Percentiles rank a stretch among this genome's conserved stretches.
phyloP scores from a whole-genome alignment of 306 rosid species.

The Vigna mungo region DNA sequence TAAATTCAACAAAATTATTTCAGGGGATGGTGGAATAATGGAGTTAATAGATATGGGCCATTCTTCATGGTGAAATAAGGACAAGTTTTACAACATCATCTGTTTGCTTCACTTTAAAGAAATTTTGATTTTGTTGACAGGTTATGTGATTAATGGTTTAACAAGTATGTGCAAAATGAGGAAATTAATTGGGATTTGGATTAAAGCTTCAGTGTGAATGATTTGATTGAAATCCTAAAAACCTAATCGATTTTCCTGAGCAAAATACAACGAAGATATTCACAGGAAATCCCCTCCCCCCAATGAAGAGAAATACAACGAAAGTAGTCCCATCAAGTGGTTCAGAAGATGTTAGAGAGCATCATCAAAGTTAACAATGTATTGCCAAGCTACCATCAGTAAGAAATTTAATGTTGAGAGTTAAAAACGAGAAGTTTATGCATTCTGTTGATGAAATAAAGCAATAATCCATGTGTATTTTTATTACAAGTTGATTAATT shows the following conservation, averaged over 20 bases:
- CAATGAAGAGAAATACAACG: not conserved
- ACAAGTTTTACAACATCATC: not conserved
- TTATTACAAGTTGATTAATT: not conserved
- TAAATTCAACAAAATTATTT: not conserved
- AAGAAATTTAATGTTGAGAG: not conserved
- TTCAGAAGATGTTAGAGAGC: conserved; percentile 1
- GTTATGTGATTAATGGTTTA: conserved; percentile 7
- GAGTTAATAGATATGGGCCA: not conserved
- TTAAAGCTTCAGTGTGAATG: not conserved
- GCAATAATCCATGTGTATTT: not conserved
- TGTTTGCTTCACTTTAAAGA: not conserved
- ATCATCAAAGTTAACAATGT: conserved; percentile 3
- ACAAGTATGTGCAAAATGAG: not conserved
- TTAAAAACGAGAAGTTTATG: not conserved
- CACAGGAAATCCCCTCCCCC: not conserved
- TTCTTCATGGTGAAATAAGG: not conserved
- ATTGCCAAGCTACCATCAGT: not conserved
- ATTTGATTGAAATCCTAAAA: conserved; percentile 20
- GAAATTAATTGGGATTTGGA: conserved; percentile 1
- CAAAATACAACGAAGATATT: conserved; percentile 15
- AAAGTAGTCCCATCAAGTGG: conserved; percentile 20
- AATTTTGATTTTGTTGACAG: not conserved
- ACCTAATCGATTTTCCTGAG: not conserved
- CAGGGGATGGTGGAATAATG: not conserved
- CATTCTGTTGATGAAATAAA: conserved; percentile 13